phyloP scores from a whole-genome alignment of 2,329 filamentous ascomycete species.

The Cryphonectria carpinicola region DNA sequence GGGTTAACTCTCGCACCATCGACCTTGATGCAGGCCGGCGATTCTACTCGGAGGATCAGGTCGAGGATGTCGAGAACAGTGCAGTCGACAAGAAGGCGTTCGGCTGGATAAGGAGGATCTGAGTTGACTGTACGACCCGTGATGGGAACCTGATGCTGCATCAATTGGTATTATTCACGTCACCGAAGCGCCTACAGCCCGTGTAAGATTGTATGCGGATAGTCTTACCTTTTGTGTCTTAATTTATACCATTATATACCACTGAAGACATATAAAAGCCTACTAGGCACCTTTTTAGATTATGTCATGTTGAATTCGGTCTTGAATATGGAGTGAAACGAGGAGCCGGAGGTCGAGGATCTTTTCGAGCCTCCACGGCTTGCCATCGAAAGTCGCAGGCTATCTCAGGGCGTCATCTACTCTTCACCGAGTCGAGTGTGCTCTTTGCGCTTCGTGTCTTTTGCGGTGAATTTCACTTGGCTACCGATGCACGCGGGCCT shows the following conservation, averaged over 20 bases:
- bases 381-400: neutral
- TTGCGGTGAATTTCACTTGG: neutral
- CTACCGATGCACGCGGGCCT: neutral
- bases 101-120: slow-evolving; percentile 21
- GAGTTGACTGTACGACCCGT: neutral
- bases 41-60: slow-evolving; percentile 26
- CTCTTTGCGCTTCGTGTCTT: neutral
- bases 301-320: neutral
- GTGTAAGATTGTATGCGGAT: neutral
- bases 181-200: neutral
- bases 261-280: neutral
- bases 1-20: slow-evolving; percentile 37
- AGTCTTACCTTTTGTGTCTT: neutral
- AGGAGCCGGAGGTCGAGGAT: neutral
- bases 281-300: neutral
- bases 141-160: too few species aligned
- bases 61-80: slow-evolving; percentile 20
- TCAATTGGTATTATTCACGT: too few species aligned
- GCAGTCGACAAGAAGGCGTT: slow-evolving; percentile 30
- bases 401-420: neutral
- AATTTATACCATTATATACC: neutral
- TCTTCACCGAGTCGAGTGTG: neutral
- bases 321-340: neutral
- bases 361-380: neutral
- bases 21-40: slow-evolving; percentile 40